Base-by-base conservation (phyloP, 208 protist species). In the Leishmania lainsoni region DNA sequence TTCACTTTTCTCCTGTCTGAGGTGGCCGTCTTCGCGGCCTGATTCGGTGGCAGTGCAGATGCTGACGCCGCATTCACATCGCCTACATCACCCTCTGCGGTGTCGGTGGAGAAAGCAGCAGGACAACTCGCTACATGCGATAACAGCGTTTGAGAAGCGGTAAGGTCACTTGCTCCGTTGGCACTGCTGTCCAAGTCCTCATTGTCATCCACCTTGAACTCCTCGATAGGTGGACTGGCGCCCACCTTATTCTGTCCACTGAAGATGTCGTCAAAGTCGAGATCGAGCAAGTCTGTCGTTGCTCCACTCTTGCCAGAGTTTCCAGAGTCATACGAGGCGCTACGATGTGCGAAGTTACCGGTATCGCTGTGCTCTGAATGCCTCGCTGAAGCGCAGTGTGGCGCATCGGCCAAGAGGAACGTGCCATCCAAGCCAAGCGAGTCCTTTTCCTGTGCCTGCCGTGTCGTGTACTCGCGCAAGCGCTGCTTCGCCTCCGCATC, bases 181-280 rank as follows among this genome's bases (percentile, higher is more conserved):
- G 35, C 8, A 45, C 16, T 56, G 45, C 56, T 75, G 39, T 35
- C 17, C 20, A 9, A 65, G 42, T 75, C n/a, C 16, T 65, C 61
- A 8, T 76, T 59, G 73, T 74, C 74, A 61, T 87, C 86, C 39
- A 90, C 29, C 29, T 78, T 69, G 51, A 90, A 88, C 79, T 90
- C 84, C 68, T 68, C 48, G n/a, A 85, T 87, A 49, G 75, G 63
- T 32, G 75, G 35, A 12, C 65, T 63, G 61, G 49, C 12, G 51
- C 65, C 35, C 17, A 5, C 39, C 42, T 65, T 66, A 17, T 22
- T 32, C n/a, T 72, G 63, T 9, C 73, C 42, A 17, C 86, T 87
- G 73, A 97, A 94, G 68, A 95, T 93, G 52, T 94, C 92, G 81
- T 97, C 93, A 74, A 97, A 93, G 72, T 95, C 83, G 16, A 95